phyloP scores from a whole-genome alignment of 2,329 filamentous ascomycete genomes.

The Pestalotiopsis sp. region DNA sequence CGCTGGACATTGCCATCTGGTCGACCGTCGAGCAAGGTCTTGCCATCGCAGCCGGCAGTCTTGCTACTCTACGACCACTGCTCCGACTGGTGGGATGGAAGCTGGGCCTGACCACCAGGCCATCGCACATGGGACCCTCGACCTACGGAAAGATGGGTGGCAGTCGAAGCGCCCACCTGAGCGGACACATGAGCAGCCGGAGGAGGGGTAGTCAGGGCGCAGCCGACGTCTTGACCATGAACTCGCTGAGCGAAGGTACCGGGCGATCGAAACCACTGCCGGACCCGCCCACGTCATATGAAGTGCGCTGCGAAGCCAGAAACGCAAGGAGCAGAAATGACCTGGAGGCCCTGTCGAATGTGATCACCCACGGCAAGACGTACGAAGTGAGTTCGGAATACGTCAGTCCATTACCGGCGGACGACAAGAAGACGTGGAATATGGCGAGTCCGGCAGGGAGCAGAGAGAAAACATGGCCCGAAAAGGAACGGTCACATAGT shows the following conservation, averaged over 20 bases:
- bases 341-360: background rate
- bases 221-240: background rate
- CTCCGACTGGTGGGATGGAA: constrained; percentile 4
- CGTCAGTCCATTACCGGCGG: background rate
- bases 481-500: background rate
- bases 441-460: background rate
- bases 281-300: background rate
- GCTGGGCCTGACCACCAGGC: background rate
- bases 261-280: background rate
- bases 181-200: background rate
- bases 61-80: constrained; percentile 49
- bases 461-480: background rate
- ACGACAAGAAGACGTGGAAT: background rate
- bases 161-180: background rate
- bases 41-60: constrained; percentile 47
- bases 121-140: background rate
- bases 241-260: background rate
- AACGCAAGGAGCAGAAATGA: background rate
- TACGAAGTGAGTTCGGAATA: constrained; percentile 9
- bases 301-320: background rate
- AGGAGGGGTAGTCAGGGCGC: constrained; percentile 2
- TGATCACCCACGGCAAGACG: background rate
- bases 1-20: constrained; percentile 48
- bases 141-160: constrained; percentile 7
- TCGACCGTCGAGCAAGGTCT: constrained; percentile 49